phyloP scores from a whole-genome alignment of 805 yeast genomes.

The Lachancea dasiensis region DNA sequence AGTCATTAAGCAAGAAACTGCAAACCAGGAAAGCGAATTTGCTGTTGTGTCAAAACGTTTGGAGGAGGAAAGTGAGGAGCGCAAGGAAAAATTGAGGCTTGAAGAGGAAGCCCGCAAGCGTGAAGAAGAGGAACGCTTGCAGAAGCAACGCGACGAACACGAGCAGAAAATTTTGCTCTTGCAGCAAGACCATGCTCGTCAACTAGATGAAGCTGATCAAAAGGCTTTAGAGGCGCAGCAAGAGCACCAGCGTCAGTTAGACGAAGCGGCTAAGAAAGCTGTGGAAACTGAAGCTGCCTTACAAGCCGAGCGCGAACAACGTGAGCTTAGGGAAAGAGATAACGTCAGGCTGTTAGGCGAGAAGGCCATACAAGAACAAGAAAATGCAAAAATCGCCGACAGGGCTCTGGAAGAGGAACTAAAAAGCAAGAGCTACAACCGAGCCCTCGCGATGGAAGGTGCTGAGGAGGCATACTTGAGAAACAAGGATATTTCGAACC shows the following conservation, averaged over 20 bases:
- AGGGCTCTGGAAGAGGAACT: constrained; percentile 8
- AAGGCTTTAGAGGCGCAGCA: constrained; percentile 8
- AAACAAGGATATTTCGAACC: neutral
- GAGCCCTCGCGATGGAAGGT: constrained; percentile 14
- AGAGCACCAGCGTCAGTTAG: constrained; percentile 4
- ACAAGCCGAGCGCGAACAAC: constrained; percentile 14
- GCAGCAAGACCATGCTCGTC: constrained; percentile 16
- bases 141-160: constrained; percentile 27
- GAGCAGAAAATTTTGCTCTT: constrained; percentile 19
- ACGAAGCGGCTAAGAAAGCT: constrained; percentile 5
- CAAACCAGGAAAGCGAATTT: constrained; percentile 25
- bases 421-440: constrained; percentile 10
- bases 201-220: constrained; percentile 13
- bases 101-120: constrained; percentile 25
- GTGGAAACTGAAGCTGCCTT: constrained; percentile 7
- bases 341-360: constrained; percentile 12
- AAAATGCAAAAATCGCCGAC: constrained; percentile 11
- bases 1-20: constrained; percentile 25
- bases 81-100: constrained; percentile 22
- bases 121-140: constrained; percentile 20
- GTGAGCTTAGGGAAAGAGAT: constrained; percentile 12
- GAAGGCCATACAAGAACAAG: constrained; percentile 14
- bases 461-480: constrained; percentile 9
- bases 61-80: constrained; percentile 24
- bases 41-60: constrained; percentile 25